phyloP scores from a whole-genome alignment of 1,139 yeast species.

The Lizanozyma gosingica region DNA sequence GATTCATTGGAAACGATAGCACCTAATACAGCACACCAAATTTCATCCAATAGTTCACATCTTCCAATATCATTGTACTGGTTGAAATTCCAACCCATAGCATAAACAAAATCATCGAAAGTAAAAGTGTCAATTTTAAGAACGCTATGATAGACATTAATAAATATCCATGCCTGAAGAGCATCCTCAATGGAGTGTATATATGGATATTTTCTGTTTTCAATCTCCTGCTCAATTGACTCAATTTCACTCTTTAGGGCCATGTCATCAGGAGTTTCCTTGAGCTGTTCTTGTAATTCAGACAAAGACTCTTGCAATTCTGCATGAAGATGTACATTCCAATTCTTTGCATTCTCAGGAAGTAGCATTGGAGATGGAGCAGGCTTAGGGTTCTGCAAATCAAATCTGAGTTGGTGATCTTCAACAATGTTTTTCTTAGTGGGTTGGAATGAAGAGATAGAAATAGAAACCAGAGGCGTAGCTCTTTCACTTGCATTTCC shows the following conservation, averaged over 20 bases:
- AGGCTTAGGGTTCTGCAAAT: conserved; percentile 33
- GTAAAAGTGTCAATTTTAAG: conserved; percentile 63
- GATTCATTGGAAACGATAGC: conserved; percentile 32
- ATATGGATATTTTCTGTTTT: not conserved
- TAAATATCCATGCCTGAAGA: conserved; percentile 65
- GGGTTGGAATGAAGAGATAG: conserved; percentile 23
- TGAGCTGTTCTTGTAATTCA: not conserved
- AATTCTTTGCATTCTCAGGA: conserved; percentile 23
- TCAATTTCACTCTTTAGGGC: not conserved
- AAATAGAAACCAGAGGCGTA: conserved; percentile 2
- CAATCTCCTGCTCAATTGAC: not conserved
- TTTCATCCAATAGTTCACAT: conserved; percentile 57
- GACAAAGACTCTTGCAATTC: conserved; percentile 6
- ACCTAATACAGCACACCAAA: conserved; percentile 57
- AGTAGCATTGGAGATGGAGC: conserved; percentile 16
- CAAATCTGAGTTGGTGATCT: conserved; percentile 30
- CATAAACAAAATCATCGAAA: conserved; percentile 67
- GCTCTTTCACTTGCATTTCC: conserved; percentile 7
- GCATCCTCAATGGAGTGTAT: conserved; percentile 18
- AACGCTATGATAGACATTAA: conserved; percentile 62
- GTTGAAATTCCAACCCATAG: conserved; percentile 47
- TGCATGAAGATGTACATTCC: conserved; percentile 15
- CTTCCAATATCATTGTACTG: conserved; percentile 34
- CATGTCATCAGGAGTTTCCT: not conserved
- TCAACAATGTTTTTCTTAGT: conserved; percentile 30